phyloP scores from a whole-genome alignment of 1,284 basidiomycete genomes.

The Cutaneotrichosporon spelunceum region DNA sequence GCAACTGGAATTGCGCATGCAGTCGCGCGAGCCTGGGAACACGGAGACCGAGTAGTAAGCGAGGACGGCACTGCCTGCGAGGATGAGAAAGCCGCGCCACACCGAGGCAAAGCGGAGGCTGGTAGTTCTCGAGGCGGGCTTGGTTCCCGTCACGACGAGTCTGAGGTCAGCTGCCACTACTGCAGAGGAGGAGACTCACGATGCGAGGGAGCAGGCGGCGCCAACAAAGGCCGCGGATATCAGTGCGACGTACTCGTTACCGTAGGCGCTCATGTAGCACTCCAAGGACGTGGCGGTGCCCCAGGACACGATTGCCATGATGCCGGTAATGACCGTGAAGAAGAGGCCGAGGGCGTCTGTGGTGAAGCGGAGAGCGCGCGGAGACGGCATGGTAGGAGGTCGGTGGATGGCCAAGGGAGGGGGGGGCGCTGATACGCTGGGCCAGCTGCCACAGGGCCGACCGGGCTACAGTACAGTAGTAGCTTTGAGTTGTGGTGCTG shows the following conservation, averaged over 20 bases:
- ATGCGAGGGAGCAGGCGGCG: neutral
- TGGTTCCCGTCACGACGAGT: neutral
- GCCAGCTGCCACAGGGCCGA: too few relatives aligned
- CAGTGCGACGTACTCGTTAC: neutral
- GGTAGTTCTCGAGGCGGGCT: neutral
- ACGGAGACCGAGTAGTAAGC: neutral
- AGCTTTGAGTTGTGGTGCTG: too few relatives aligned
- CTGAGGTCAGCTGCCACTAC: neutral
- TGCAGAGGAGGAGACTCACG: neutral
- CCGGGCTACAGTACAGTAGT: too few relatives aligned
- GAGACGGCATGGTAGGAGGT: neutral
- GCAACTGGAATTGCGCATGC: neutral
- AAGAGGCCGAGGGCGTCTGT: neutral
- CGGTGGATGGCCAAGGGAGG: neutral
- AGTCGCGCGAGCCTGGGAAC: neutral
- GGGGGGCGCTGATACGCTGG: too few relatives aligned
- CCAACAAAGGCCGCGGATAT: neutral
- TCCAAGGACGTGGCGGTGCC: neutral
- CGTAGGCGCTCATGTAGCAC: neutral
- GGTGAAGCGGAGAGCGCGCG: neutral
- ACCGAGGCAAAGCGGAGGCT: neutral
- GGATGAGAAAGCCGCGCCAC: neutral
- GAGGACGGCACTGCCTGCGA: neutral
- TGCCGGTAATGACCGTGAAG: neutral
- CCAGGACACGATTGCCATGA: neutral